Conservation (phyloP, 179 eudicot genomes). For the Beta macrorhiza region DNA sequence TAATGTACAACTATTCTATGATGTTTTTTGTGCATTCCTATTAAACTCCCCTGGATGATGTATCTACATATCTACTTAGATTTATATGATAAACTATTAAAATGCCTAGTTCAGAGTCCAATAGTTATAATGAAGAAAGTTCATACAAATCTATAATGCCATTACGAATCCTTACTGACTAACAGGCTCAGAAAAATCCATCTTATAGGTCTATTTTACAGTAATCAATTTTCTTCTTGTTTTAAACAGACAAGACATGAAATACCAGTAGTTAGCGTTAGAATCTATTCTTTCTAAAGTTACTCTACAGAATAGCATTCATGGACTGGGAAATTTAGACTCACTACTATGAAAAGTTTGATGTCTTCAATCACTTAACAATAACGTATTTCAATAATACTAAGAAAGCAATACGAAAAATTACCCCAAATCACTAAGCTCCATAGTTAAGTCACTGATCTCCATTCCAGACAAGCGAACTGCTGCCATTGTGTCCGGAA, state of each 20-base stretch:
- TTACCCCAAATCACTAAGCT: slow-evolving; percentile 91
- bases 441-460: slow-evolving; percentile 90
- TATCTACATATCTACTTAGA: background rate
- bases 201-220: background rate
- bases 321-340: no score
- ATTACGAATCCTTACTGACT: no score
- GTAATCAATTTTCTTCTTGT: background rate
- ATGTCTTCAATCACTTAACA: no score
- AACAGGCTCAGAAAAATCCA: background rate
- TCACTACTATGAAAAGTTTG: no score
- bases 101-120: background rate
- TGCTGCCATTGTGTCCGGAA: slow-evolving; percentile 95
- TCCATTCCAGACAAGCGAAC: slow-evolving; percentile 94
- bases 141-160: no score
- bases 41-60: background rate
- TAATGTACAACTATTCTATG: background rate
- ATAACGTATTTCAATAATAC: background rate
- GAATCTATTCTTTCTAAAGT: background rate
- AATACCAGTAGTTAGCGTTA: background rate
- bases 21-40: background rate
- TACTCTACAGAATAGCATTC: no score
- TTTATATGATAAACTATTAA: background rate
- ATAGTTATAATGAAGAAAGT: no score
- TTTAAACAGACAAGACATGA: background rate
- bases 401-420: background rate